Evolutionary conservation across 2,329 filamentous ascomycete species (phyloP).

Genomic region (Dothideomycetes sp.): DNA sequence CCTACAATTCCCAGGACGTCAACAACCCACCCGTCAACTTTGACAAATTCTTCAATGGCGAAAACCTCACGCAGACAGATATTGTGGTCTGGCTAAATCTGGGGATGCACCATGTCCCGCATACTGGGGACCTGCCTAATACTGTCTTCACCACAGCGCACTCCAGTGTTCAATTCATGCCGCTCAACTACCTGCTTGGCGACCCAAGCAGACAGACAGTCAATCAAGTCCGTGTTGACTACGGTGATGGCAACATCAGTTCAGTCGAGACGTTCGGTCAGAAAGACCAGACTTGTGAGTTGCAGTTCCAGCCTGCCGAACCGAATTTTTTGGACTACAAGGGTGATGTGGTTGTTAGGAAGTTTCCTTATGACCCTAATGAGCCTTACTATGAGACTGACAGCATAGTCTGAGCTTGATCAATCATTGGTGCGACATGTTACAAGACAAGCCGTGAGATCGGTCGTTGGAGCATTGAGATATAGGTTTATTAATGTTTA

Average conservation of each 20-base stretch:
- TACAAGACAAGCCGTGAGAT: no score
- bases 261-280: constrained; percentile 24
- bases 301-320: constrained; percentile 17
- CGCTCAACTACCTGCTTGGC: constrained; percentile 32
- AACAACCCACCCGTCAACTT: constrained; percentile 35
- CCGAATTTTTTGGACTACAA: constrained; percentile 20
- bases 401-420: constrained; percentile 6
- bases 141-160: constrained; percentile 41
- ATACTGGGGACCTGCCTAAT: constrained; percentile 43
- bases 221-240: constrained; percentile 31
- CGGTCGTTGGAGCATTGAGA: no score
- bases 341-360: constrained; percentile 25
- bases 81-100: constrained; percentile 44
- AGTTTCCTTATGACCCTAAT: constrained; percentile 27
- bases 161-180: constrained; percentile 32
- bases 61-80: constrained; percentile 33
- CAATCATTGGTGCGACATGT: no score
- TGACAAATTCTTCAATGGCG: constrained; percentile 30
- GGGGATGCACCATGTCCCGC: constrained; percentile 48
- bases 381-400: constrained; percentile 18
- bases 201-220: constrained; percentile 30
- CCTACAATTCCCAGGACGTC: constrained; percentile 26
- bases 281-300: constrained; percentile 17
- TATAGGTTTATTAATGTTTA: no score
- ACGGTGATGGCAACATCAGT: constrained; percentile 19